Percentiles rank a stretch among this genome's conserved stretches.
phyloP scores from a whole-genome alignment of 768 basidiomycete genomes.

The Boletus eberwhitei region DNA sequence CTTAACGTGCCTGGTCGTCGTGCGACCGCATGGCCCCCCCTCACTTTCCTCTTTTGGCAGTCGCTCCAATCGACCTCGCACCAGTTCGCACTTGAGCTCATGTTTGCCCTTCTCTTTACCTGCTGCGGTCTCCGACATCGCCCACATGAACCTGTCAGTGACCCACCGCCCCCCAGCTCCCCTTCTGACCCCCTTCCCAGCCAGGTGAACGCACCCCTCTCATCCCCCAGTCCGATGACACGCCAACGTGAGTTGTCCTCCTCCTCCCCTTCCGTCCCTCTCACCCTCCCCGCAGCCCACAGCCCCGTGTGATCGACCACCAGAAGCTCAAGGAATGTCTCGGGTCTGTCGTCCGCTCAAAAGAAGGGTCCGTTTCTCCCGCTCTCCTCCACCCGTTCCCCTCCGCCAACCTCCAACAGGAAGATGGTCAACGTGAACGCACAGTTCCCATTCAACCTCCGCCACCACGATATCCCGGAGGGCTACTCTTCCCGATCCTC shows the following conservation, averaged over 20 bases:
- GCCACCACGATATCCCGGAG: conserved; percentile 19
- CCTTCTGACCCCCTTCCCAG: conserved; percentile 3
- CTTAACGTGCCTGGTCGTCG: conserved; percentile 31
- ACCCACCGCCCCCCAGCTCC: background rate
- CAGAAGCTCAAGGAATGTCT: conserved; percentile 50
- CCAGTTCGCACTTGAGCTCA: conserved; percentile 10
- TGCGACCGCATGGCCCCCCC: conserved; percentile 6
- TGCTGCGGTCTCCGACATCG: conserved; percentile 28
- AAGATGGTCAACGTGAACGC: conserved; percentile 72
- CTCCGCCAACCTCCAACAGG: conserved; percentile 31
- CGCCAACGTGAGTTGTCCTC: conserved; percentile 19
- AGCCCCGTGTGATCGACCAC: conserved; percentile 42
- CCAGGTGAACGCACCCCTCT: conserved; percentile 27
- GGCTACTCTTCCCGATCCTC: conserved; percentile 28
- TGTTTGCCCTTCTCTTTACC: conserved; percentile 28
- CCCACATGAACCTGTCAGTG: conserved; percentile 19
- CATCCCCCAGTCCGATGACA: conserved; percentile 27
- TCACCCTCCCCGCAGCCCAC: conserved; percentile 16
- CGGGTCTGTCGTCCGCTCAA: conserved; percentile 53
- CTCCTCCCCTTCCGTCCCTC: background rate
- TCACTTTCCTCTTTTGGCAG: conserved; percentile 6
- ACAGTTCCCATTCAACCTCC: conserved; percentile 58
- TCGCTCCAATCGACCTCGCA: background rate
- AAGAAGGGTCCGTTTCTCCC: conserved; percentile 49
- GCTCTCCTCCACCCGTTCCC: background rate